Evolutionary conservation across 495 filamentous ascomycete genomes (phyloP).

Genomic region (Aspergillus carlsbadensis): DNA sequence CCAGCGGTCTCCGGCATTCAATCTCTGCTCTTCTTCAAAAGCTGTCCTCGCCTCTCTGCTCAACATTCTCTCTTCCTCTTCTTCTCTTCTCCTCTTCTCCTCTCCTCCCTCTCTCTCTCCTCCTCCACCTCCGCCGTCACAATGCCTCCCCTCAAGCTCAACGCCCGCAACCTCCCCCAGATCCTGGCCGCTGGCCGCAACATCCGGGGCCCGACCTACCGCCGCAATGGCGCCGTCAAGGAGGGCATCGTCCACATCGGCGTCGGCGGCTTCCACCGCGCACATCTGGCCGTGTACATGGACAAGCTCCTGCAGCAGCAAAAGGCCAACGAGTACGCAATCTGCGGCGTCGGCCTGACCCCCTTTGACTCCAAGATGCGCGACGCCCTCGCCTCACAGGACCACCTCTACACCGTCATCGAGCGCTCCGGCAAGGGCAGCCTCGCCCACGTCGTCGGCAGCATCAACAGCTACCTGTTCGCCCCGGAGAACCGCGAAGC

Average conservation of each 20-base stretch:
- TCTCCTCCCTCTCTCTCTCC: neutral
- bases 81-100: constrained; percentile 3
- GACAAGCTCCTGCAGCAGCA: constrained; percentile 48
- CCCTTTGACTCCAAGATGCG: constrained; percentile 47
- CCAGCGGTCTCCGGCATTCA: neutral
- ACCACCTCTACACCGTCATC: constrained; percentile 48
- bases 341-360: constrained; percentile 47
- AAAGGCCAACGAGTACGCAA: constrained; percentile 41
- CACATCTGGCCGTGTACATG: constrained; percentile 49
- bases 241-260: constrained; percentile 51
- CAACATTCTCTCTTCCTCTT: too few species aligned
- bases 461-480: constrained; percentile 50
- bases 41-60: too few species aligned
- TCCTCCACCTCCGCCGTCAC: constrained; percentile 8
- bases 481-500: constrained; percentile 47
- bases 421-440: constrained; percentile 48
- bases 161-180: constrained; percentile 36
- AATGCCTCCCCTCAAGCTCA: constrained; percentile 45
- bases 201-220: constrained; percentile 37
- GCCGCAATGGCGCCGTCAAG: constrained; percentile 41
- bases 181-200: constrained; percentile 29
- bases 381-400: constrained; percentile 42
- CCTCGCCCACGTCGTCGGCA: constrained; percentile 44
- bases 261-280: constrained; percentile 50
- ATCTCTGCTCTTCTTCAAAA: neutral